phyloP scores from a whole-genome alignment of 2,329 filamentous ascomycete genomes.

The Mycocentrospora acerina region DNA sequence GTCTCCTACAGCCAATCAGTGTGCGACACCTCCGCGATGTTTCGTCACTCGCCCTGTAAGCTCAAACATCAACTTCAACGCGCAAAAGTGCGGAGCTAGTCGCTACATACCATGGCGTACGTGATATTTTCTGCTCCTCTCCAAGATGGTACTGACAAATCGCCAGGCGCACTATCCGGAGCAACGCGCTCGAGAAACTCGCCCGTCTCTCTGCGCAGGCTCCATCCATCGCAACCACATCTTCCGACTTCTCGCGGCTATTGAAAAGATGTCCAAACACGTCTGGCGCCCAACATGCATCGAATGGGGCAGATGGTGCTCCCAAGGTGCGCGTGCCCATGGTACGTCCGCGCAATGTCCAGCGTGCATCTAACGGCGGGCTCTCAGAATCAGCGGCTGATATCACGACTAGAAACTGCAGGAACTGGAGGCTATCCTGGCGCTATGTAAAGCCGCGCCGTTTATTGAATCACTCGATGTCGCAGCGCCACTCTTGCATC shows the following conservation, averaged over 20 bases:
- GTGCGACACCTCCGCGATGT: too few relatives aligned
- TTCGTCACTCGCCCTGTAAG: too few relatives aligned
- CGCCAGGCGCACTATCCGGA: conserved; percentile 42
- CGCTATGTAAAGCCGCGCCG: conserved; percentile 86
- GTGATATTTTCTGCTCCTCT: too few relatives aligned
- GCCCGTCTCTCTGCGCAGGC: conserved; percentile 49
- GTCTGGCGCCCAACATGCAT: conserved; percentile 14
- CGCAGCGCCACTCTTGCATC: conserved; percentile 75
- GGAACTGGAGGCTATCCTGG: conserved; percentile 89
- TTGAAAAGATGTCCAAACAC: conserved; percentile 42
- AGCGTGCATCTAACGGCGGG: neutral
- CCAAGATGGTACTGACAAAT: too few relatives aligned
- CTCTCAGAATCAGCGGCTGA: neutral
- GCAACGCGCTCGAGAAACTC: conserved; percentile 54
- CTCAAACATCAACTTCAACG: too few relatives aligned
- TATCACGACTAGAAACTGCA: conserved; percentile 65
- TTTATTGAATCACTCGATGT: conserved; percentile 69
- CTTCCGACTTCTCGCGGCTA: conserved; percentile 44
- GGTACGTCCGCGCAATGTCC: conserved; percentile 20
- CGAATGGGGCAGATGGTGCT: conserved; percentile 5
- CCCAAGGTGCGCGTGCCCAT: conserved; percentile 38
- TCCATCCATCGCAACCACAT: conserved; percentile 24
- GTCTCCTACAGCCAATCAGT: too few relatives aligned
- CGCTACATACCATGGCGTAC: too few relatives aligned
- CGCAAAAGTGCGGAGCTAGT: too few relatives aligned